Evolutionary conservation across 106 monocot genomes (phyloP).

Genomic region (Xerophyta viscosa): DNA sequence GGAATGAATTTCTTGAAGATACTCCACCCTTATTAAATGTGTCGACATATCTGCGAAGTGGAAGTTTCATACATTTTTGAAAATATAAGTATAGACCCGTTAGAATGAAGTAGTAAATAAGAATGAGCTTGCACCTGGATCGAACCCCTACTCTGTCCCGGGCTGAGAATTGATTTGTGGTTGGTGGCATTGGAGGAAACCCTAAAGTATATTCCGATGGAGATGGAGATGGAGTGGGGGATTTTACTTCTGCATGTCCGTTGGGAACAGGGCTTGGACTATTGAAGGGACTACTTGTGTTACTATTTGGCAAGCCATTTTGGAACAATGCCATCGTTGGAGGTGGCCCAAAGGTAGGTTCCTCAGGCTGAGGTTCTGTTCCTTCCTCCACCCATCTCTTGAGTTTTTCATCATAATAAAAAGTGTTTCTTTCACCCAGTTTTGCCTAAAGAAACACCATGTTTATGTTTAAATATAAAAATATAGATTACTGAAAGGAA

Average conservation of each 20-base stretch:
- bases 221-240: too few relatives aligned
- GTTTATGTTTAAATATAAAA: too few relatives aligned
- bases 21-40: constrained; percentile 86
- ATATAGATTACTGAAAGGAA: too few relatives aligned
- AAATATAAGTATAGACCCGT: too few relatives aligned
- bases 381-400: constrained; percentile 91
- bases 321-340: constrained; percentile 56
- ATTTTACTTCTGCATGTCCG: constrained; percentile 28
- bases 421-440: constrained; percentile 82
- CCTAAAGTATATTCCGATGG: constrained; percentile 31
- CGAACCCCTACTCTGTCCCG: constrained; percentile 66
- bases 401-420: constrained; percentile 94
- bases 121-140: constrained; percentile 41
- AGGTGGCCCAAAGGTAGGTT: constrained; percentile 59
- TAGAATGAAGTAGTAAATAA: too few relatives aligned
- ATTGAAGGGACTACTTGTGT: constrained; percentile 27
- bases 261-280: constrained; percentile 15
- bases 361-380: constrained; percentile 50
- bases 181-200: constrained; percentile 75
- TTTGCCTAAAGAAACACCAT: constrained; percentile 62
- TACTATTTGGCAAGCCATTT: constrained; percentile 40
- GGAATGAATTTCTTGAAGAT: constrained; percentile 30
- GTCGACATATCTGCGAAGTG: constrained; percentile 71
- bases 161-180: constrained; percentile 78
- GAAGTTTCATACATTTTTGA: too few relatives aligned